A percentile compares a stretch with the other conserved stretches of the same genome.
phyloP scores from a whole-genome alignment of 1,284 basidiomycete species.

The Neonothopanus nambi region DNA sequence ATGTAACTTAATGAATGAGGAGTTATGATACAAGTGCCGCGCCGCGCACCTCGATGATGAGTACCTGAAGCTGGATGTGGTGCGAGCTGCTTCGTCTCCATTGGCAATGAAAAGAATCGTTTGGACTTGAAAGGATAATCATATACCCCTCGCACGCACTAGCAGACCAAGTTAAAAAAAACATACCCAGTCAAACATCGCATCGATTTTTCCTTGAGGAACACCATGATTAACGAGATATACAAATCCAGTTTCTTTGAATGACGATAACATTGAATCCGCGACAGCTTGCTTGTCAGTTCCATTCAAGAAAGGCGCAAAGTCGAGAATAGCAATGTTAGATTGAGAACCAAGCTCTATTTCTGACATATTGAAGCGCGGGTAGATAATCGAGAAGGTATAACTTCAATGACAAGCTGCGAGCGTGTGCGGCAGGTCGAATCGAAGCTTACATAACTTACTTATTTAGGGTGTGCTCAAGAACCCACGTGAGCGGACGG shows the following conservation, averaged over 20 bases:
- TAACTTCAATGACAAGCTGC: too few relatives aligned
- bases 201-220: constrained; percentile 42
- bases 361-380: background rate
- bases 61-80: constrained; percentile 55
- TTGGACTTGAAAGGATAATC: constrained; percentile 36
- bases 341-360: background rate
- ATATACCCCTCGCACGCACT: background rate
- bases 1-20: background rate
- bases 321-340: constrained; percentile 48
- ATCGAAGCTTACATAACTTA: too few relatives aligned
- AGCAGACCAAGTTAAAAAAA: background rate
- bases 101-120: constrained; percentile 49
- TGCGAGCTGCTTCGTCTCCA: constrained; percentile 52
- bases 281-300: constrained; percentile 47
- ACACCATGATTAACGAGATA: constrained; percentile 60
- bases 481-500: too few relatives aligned
- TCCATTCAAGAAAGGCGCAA: constrained; percentile 49
- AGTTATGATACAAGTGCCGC: background rate
- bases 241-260: constrained; percentile 61
- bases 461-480: too few relatives aligned
- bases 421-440: too few relatives aligned
- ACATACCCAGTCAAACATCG: constrained; percentile 53
- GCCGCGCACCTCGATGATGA: constrained; percentile 46
- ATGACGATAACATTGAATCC: constrained; percentile 54
- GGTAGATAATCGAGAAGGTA: too few relatives aligned